Evolutionary conservation across 768 basidiomycete genomes (phyloP).

Genomic region (Kwoniella europaea): DNA sequence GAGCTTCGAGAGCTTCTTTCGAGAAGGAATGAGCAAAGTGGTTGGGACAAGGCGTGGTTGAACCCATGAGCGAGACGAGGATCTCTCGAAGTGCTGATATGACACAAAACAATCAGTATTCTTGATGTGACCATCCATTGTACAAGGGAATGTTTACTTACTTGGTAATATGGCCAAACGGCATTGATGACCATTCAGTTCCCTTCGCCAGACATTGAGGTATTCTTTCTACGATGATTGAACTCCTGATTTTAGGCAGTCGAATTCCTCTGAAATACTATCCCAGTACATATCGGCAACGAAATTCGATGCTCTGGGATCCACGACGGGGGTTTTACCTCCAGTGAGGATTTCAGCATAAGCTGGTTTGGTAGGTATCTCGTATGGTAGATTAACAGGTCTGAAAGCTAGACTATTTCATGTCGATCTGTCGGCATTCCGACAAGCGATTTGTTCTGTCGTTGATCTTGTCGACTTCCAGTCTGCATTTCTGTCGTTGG

Average conservation of each 20-base stretch:
- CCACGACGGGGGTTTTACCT: slow-evolving; percentile 43
- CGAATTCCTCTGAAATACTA: slow-evolving; percentile 78
- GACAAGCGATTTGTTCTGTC: no score
- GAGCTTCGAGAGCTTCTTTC: slow-evolving; percentile 39
- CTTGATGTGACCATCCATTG: no score
- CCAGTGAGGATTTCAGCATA: slow-evolving; percentile 29
- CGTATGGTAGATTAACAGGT: slow-evolving; percentile 47
- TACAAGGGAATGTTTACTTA: slow-evolving; percentile 22
- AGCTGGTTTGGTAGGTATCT: slow-evolving; percentile 28
- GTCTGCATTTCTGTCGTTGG: slow-evolving; percentile 31
- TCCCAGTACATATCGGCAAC: slow-evolving; percentile 82
- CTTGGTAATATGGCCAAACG: slow-evolving; percentile 44
- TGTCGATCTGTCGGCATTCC: no score
- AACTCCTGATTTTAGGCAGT: slow-evolving; percentile 20
- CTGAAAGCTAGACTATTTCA: slow-evolving; percentile 58
- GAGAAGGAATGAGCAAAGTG: slow-evolving; percentile 49
- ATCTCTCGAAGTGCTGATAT: slow-evolving; percentile 74
- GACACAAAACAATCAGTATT: not conserved
- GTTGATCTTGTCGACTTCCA: no score
- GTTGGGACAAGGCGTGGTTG: slow-evolving; percentile 61
- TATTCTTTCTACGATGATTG: slow-evolving; percentile 16
- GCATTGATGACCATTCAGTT: slow-evolving; percentile 33
- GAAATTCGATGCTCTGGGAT: slow-evolving; percentile 54
- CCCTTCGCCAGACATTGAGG: slow-evolving; percentile 40
- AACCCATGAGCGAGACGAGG: slow-evolving; percentile 80